phyloP scores from a whole-genome alignment of 352 stramenopile genomes.

The Phytophthora colocasiae region DNA sequence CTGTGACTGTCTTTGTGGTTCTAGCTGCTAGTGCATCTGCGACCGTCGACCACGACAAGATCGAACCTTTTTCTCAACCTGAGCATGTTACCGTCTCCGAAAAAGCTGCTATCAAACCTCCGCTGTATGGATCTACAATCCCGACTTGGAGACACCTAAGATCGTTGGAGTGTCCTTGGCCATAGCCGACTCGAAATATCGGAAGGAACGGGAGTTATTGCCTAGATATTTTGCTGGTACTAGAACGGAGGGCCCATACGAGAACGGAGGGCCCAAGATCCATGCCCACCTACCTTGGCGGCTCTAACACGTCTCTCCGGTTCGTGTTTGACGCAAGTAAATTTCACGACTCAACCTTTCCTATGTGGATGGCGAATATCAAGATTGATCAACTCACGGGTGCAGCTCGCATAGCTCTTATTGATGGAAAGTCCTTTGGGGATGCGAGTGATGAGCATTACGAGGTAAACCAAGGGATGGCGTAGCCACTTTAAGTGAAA shows the following conservation, averaged over 20 bases:
- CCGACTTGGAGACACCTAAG: not conserved
- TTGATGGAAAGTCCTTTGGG: not conserved
- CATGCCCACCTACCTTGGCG: not conserved
- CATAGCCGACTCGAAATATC: constrained; percentile 1
- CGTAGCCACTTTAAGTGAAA: not conserved
- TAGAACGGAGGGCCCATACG: not conserved
- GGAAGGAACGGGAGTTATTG: too few species aligned
- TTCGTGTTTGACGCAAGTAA: not conserved
- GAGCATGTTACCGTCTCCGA: not conserved
- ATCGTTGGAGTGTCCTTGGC: constrained; percentile 9
- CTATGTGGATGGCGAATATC: not conserved
- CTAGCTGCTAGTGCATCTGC: not conserved
- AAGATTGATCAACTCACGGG: constrained; percentile 7
- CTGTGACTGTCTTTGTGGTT: too few species aligned
- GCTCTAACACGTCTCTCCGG: not conserved
- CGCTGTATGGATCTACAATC: too few species aligned
- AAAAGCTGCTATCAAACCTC: constrained; percentile 1
- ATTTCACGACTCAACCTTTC: not conserved
- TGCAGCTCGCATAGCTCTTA: not conserved
- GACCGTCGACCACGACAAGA: constrained; percentile 1
- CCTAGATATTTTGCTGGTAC: not conserved
- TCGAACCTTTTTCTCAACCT: not conserved
- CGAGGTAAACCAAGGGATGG: not conserved
- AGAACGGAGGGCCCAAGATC: too few species aligned
- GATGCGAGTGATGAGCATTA: not conserved